These are phyloP conservation scores for Leccinum subgranulosum DNA, from an alignment of 768 basidiomycete genomes.

Conservation along the genomic window DNA sequence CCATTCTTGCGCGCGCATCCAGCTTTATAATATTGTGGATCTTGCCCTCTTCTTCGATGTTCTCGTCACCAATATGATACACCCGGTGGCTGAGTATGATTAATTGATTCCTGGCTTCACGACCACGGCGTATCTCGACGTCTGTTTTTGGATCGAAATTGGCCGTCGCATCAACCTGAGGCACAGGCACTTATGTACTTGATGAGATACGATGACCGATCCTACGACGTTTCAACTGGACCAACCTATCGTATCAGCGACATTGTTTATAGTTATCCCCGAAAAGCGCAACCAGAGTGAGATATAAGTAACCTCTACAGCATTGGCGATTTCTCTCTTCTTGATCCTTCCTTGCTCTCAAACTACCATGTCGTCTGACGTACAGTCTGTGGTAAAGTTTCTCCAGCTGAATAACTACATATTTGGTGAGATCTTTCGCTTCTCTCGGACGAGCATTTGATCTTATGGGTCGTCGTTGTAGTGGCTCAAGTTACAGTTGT, in stretches of 20 bases:
- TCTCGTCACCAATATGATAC: background rate
- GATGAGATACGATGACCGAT: too few relatives aligned
- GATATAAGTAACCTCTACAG: background rate
- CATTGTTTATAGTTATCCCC: too few relatives aligned
- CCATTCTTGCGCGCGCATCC: too few relatives aligned
- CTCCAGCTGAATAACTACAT: background rate
- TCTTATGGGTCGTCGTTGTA: background rate
- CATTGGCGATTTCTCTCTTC: background rate
- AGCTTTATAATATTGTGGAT: background rate
- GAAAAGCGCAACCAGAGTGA: background rate
- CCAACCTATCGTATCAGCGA: too few relatives aligned
- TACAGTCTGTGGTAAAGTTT: background rate
- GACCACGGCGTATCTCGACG: background rate
- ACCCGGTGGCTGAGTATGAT: background rate
- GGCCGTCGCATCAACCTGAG: too few relatives aligned
- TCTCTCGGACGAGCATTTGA: background rate
- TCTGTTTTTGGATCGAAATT: too few relatives aligned
- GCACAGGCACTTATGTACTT: too few relatives aligned
- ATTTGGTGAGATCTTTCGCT: background rate
- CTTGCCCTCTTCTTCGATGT: background rate
- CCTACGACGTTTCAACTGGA: too few relatives aligned
- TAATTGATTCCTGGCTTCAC: background rate
- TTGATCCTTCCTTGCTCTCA: background rate
- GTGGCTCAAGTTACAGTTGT: background rate
- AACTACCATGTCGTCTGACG: background rate